Base-by-base conservation (phyloP, 2,329 filamentous ascomycete species). In the Penicillium frequentans region DNA sequence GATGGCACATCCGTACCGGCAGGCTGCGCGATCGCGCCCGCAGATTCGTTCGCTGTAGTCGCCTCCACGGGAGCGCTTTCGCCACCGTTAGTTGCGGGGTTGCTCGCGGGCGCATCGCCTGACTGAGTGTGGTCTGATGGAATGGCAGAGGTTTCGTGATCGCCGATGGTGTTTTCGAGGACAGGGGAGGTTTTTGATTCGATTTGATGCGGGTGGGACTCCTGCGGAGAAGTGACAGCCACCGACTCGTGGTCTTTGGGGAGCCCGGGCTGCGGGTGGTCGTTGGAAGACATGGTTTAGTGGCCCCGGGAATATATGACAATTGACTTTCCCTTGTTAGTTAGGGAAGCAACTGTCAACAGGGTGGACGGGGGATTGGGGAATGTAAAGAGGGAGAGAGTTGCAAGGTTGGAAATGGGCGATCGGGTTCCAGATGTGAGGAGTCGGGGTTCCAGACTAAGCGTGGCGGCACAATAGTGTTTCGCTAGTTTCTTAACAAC, bases 211-310 rank as follows among this genome's bases (percentile, higher is more conserved):
- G 52, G 58, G 24, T 60, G 58, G 27, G 58, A 39, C 33, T 56
- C 52, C 49, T 68, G 62, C 47, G 68, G 61, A 56, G 64, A 59
- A 49, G 53, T 62, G 54, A 59, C 50, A 27, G 60, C 49, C 52
- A 60, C 54, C 51, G 59, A 55, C 44, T 62, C 53, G 39, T 62
- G 57, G 33, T 63, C 61, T 45, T 59, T 64, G 57, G 56, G 54
- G 37, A 56, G 43, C 53, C 64, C 67, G 50, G 63, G 49, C 49
- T 61, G 62, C 37, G 66, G 55, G 46, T 64, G 55, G 26, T 68
- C 64, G 57, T 46, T 68, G 52, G 68, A 61, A 56, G 64, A 66
- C 65, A 67, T 67, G 52, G 10, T 55, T 52, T 16, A n/a, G 13
- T 45, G 45, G 49, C 63, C 58, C 58, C 58, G 58, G 52, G 53